These are phyloP conservation scores for Tanacetum coccineum DNA, from an alignment of 129 eudicot genomes.

Conservation along the genomic window DNA sequence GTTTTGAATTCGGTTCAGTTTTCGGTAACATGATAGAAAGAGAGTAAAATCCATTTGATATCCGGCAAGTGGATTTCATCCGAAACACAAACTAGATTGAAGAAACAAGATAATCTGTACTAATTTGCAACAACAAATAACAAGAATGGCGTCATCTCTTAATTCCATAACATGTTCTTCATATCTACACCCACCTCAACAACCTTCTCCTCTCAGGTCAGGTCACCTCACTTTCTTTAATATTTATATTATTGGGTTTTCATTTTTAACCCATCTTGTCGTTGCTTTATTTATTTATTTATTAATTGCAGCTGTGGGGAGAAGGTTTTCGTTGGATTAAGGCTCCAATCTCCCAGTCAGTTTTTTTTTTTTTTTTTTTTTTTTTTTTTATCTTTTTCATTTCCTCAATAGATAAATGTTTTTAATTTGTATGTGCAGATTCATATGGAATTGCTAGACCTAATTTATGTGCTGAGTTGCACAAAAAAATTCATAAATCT, in stretches of 20 bases:
- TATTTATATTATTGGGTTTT: no score
- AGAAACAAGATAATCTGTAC: no score
- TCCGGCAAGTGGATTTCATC: no score
- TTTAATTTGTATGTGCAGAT: conserved; percentile 31
- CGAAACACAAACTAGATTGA: no score
- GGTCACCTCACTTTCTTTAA: no score
- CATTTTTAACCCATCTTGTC: no score
- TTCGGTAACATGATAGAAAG: no score
- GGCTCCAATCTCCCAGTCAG: conserved; percentile 64
- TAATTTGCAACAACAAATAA: no score
- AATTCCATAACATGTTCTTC: not conserved
- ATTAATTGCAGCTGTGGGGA: conserved; percentile 54
- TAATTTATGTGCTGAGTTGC: conserved; percentile 56
- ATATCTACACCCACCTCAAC: not conserved
- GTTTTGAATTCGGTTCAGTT: no score
- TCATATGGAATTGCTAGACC: conserved; percentile 48
- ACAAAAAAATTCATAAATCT: conserved; percentile 54
- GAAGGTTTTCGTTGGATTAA: conserved; percentile 69
- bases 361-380: not conserved
- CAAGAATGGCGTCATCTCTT: not conserved
- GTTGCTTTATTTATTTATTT: no score
- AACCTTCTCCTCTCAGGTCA: not conserved
- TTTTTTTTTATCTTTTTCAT: not conserved
- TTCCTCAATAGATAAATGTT: no score
- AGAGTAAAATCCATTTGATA: no score